Evolutionary conservation across 768 basidiomycete species (phyloP).

Genomic region (Boletus subcaerulescens): DNA sequence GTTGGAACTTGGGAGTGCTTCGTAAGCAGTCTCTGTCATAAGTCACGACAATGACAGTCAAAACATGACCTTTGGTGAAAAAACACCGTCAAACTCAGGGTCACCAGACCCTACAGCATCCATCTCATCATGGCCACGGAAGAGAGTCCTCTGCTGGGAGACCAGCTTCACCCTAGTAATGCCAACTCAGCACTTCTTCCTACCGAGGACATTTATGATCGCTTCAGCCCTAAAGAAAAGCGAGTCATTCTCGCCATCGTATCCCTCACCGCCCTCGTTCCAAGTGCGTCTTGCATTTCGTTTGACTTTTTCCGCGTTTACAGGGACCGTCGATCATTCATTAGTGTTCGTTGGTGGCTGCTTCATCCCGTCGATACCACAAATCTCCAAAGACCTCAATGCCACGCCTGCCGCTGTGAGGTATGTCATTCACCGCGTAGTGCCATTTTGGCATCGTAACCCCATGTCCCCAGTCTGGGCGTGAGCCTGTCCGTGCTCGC

Average conservation of each 20-base stretch:
- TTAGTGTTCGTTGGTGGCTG: slow-evolving; percentile 66
- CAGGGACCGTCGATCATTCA: neutral
- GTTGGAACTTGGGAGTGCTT: no score
- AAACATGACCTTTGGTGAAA: neutral
- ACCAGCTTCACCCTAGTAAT: neutral
- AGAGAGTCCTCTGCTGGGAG: slow-evolving; percentile 27
- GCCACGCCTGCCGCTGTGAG: slow-evolving; percentile 57
- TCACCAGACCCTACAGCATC: no score
- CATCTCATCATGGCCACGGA: slow-evolving; percentile 25
- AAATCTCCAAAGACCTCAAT: slow-evolving; percentile 63
- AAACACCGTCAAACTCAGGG: neutral
- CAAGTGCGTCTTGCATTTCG: slow-evolving; percentile 41
- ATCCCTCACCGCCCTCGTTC: slow-evolving; percentile 59
- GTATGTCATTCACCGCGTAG: slow-evolving; percentile 26
- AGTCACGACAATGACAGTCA: no score
- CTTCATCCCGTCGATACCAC: slow-evolving; percentile 73
- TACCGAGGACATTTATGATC: slow-evolving; percentile 46
- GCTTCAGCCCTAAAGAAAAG: slow-evolving; percentile 55
- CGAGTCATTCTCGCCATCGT: slow-evolving; percentile 54
- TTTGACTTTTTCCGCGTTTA: neutral
- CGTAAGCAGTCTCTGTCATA: no score
- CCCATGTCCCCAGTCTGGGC: slow-evolving; percentile 36
- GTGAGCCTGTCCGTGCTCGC: slow-evolving; percentile 51
- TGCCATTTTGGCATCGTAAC: neutral
- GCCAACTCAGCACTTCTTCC: neutral